Percentiles rank a stretch among this genome's conserved stretches.
phyloP scores from a whole-genome alignment of 768 basidiomycete species.

The Kockovaella imperatae region DNA sequence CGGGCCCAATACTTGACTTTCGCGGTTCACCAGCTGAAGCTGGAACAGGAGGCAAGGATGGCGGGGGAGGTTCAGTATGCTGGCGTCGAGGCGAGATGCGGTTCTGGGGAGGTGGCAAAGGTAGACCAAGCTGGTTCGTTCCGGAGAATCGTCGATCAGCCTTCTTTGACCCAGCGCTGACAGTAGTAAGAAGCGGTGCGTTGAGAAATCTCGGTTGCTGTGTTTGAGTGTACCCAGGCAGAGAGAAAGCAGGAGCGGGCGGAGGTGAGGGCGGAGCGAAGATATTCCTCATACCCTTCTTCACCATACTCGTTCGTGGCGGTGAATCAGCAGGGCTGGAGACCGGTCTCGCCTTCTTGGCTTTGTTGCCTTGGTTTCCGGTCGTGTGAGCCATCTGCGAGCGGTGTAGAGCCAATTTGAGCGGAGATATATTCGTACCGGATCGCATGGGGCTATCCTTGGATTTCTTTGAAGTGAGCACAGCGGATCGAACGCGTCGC shows the following conservation, averaged over 20 bases:
- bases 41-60: constrained; percentile 24
- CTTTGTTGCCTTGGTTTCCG: neutral
- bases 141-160: too few relatives aligned
- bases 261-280: constrained; percentile 26
- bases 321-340: constrained; percentile 1
- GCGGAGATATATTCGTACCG: constrained; percentile 21
- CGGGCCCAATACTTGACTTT: neutral
- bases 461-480: constrained; percentile 17
- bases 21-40: constrained; percentile 1
- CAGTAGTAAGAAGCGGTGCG: too few relatives aligned
- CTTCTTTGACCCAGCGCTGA: too few relatives aligned
- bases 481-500: constrained; percentile 22
- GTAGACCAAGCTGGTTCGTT: constrained; percentile 29
- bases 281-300: constrained; percentile 33
- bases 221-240: neutral
- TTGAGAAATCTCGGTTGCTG: neutral
- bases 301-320: constrained; percentile 20
- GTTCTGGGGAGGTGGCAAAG: constrained; percentile 11
- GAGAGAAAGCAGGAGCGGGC: neutral
- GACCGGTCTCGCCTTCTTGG: neutral
- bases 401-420: constrained; percentile 35
- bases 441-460: constrained; percentile 18
- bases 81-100: constrained; percentile 15
- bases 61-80: constrained; percentile 5
- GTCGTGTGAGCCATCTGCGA: constrained; percentile 13